Percentiles rank a stretch among this genome's conserved stretches.
Conservation (phyloP, 1,284 basidiomycete genomes). For the Melampsora larici-populina region DNA sequence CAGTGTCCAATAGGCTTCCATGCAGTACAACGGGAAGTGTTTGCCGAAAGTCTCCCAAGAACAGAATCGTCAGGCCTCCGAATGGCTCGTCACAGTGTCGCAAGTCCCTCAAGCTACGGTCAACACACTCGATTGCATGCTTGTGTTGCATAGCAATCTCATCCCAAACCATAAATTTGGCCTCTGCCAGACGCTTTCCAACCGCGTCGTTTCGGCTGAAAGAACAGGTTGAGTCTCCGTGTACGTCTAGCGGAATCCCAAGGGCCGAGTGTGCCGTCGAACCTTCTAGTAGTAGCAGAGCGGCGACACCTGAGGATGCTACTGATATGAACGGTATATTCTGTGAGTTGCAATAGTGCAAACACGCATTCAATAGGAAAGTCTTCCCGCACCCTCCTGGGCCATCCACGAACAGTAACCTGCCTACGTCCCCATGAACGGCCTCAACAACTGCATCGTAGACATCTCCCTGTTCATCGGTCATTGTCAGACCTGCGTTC, state of each 20-base stretch:
- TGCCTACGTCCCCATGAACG: background rate
- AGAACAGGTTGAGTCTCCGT: background rate
- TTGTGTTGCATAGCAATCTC: slow-evolving; percentile 55
- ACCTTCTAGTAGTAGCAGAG: background rate
- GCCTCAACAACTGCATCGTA: background rate
- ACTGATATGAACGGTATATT: background rate
- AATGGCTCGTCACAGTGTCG: slow-evolving; percentile 50
- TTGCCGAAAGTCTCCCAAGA: slow-evolving; percentile 58
- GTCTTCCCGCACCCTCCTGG: too few relatives aligned
- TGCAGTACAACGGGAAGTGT: too few relatives aligned
- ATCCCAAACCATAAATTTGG: too few relatives aligned
- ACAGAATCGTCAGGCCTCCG: slow-evolving; percentile 56
- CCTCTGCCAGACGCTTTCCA: background rate
- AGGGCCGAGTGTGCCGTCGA: background rate
- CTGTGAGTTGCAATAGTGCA: background rate
- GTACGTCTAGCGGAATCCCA: background rate
- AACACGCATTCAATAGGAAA: too few relatives aligned
- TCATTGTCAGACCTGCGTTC: background rate
- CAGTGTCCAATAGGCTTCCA: slow-evolving; percentile 51
- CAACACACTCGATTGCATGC: slow-evolving; percentile 53
- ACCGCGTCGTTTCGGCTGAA: too few relatives aligned
- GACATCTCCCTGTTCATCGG: background rate
- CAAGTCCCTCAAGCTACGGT: slow-evolving; percentile 53
- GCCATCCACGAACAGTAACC: too few relatives aligned
- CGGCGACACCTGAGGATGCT: background rate